phyloP scores from a whole-genome alignment of 306 rosid species.

The Prunus mira region DNA sequence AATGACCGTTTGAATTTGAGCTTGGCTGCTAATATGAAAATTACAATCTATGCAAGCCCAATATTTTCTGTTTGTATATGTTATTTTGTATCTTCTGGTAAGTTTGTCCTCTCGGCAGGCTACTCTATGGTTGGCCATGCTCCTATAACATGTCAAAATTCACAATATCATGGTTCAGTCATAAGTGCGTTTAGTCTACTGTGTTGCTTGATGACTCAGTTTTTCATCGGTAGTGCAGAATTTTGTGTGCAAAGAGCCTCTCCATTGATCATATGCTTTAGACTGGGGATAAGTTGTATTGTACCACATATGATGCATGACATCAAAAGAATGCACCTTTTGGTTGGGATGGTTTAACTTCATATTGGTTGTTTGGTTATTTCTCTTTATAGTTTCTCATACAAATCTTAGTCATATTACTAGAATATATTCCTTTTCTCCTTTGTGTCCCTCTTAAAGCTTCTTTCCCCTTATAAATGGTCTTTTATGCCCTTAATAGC shows the following conservation, averaged over 20 bases:
- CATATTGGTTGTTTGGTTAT: neutral
- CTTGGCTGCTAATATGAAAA: neutral
- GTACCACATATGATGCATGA: neutral
- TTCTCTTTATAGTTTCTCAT: neutral
- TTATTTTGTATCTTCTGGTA: neutral
- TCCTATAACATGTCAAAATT: neutral
- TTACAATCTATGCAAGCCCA: neutral
- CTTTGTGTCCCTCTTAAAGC: neutral
- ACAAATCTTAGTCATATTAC: neutral
- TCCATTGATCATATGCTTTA: slow-evolving; percentile 4
- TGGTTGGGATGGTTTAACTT: neutral
- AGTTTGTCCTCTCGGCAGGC: neutral
- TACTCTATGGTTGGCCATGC: neutral
- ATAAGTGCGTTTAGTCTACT: neutral
- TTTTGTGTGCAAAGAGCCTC: neutral
- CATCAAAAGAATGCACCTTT: neutral
- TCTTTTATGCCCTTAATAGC: neutral
- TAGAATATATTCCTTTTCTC: neutral
- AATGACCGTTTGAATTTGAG: neutral
- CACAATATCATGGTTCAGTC: neutral
- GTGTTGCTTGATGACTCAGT: neutral
- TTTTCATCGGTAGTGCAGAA: neutral
- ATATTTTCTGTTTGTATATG: slow-evolving; percentile 1
- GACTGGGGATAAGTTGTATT: neutral
- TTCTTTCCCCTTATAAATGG: neutral